phyloP scores from a whole-genome alignment of 2,329 filamentous ascomycete species.

The Pseudogymnoascus sp. region DNA sequence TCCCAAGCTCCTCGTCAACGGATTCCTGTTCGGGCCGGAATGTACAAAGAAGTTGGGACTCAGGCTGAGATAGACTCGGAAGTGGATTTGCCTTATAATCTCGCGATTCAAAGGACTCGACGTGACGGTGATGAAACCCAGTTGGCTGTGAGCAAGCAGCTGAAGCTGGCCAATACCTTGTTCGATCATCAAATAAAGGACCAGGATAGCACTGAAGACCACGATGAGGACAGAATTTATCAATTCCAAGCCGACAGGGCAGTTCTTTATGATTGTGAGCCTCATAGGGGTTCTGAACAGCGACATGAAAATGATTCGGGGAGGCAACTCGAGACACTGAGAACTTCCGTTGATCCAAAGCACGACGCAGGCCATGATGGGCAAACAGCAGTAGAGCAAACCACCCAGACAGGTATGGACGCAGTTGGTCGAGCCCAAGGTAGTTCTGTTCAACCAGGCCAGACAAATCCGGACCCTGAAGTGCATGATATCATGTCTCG shows the following conservation, averaged over 20 bases:
- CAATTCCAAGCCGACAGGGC: background rate
- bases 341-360: background rate
- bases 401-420: background rate
- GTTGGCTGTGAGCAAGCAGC: background rate
- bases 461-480: background rate
- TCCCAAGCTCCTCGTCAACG: background rate
- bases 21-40: background rate
- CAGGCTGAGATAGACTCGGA: background rate
- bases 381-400: background rate
- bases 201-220: background rate
- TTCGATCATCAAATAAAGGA: background rate
- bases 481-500: background rate
- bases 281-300: background rate
- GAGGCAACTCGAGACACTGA: background rate
- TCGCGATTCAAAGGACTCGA: background rate
- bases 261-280: background rate
- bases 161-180: background rate
- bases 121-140: background rate
- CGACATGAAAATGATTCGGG: background rate
- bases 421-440: background rate
- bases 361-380: background rate
- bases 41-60: background rate
- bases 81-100: background rate
- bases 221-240: background rate
- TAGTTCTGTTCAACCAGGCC: background rate